A percentile compares a stretch with the other conserved stretches of the same genome.
phyloP scores from a whole-genome alignment of 768 basidiomycete genomes.

The Boletus vermiculosoides region DNA sequence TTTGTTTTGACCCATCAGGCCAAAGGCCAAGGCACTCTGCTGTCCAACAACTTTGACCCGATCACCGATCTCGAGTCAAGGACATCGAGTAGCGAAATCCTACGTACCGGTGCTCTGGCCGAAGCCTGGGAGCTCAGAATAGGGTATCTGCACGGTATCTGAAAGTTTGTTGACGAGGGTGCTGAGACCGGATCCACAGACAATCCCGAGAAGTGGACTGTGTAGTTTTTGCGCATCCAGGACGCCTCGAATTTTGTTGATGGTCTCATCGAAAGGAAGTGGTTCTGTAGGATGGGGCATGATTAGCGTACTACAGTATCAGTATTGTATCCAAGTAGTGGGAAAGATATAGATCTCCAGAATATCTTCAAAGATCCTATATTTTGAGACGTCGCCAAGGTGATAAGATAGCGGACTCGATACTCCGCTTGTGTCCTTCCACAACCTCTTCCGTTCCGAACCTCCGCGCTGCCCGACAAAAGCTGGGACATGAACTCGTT shows the following conservation, averaged over 20 bases:
- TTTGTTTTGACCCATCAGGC: constrained; percentile 61
- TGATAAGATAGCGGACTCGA: neutral
- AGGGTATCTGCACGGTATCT: constrained; percentile 59
- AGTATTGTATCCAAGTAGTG: neutral
- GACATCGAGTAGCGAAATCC: neutral
- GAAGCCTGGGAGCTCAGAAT: constrained; percentile 70
- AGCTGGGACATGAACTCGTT: no score
- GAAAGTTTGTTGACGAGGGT: constrained; percentile 65
- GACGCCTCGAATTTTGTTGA: constrained; percentile 29
- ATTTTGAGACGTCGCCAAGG: neutral
- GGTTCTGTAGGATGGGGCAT: constrained; percentile 16
- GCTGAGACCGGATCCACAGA: constrained; percentile 84
- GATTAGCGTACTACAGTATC: neutral
- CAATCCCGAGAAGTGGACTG: constrained; percentile 72
- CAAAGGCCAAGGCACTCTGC: constrained; percentile 77
- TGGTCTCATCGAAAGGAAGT: constrained; percentile 29
- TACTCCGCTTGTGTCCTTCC: neutral
- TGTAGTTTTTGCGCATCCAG: constrained; percentile 36
- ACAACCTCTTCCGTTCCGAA: neutral
- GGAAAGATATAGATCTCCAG: neutral
- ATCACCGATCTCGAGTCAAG: neutral
- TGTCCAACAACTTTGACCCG: constrained; percentile 70
- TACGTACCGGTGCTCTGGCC: constrained; percentile 68
- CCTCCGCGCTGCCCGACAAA: neutral
- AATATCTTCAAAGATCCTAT: neutral